Base-by-base conservation (phyloP, 805 yeast species). In the Kuraishia capsulata region DNA sequence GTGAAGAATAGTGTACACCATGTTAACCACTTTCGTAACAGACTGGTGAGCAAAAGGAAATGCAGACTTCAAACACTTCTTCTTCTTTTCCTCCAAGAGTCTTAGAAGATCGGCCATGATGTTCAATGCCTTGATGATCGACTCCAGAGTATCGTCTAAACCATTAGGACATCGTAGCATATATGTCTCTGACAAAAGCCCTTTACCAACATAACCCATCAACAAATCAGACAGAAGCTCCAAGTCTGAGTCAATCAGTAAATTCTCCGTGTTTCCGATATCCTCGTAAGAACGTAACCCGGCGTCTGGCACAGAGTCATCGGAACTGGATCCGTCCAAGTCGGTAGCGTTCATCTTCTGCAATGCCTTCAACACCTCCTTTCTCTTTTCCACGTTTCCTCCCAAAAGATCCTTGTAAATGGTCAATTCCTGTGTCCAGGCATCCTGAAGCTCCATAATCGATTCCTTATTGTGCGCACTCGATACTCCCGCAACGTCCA, bases 1-100 rank as follows among this genome's bases (percentile, higher is more conserved):
- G 33, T 36, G 38, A 10, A 36, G 24, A 20, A 36, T 16, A 25
- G 33, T 36, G 19, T 28, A 36, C 29, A 26, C 19, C 14, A 18
- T 19, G 16, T 19, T 26, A 17, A 28, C 11, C 16, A 18, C 13
- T 28, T 36, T 20, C 28, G 17, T 19, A 5, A 29, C 11, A 10
- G 21, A 8, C 6, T 16, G 21, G 33, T 28, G 13, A 13, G 29
- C 18, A 20, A 26, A 29, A 9, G 38, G 38, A 24, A 36, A 36
- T 9, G 33, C 11, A 5, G 26, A 28, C 17, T 19, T 18, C 9
- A 29, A 6, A 18, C 37, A 35, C 37, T 31, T 24, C 21, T 19
- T 35, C 37, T 35, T 24, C 33, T 29, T 29, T 4, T 13, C 23
- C 25, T 36, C 29, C 25, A 36, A 20, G 19, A 29, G 19, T 13